These are phyloP conservation scores for Collybia sordida DNA, from an alignment of 768 basidiomycete species.

Conservation along the genomic window DNA sequence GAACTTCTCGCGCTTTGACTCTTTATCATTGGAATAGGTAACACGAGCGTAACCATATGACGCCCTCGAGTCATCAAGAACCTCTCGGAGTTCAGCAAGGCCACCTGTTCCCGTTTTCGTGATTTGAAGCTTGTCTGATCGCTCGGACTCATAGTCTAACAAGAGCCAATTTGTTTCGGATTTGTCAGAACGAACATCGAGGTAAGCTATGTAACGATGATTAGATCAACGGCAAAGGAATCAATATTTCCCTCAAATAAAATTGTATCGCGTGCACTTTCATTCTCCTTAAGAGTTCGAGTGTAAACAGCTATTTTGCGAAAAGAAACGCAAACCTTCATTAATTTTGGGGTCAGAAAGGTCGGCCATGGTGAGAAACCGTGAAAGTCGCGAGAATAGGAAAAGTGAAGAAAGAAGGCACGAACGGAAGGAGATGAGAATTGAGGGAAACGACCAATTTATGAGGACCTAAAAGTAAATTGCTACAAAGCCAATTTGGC, in stretches of 20 bases:
- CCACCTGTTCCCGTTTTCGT: conserved; percentile 81
- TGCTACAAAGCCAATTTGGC: background rate
- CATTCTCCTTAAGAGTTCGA: background rate
- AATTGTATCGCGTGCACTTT: conserved; percentile 1
- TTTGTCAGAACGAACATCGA: conserved; percentile 84
- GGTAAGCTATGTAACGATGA: conserved; percentile 62
- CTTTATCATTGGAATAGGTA: conserved; percentile 83
- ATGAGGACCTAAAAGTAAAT: conserved; percentile 1
- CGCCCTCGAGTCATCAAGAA: conserved; percentile 71
- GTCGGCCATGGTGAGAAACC: conserved; percentile 63
- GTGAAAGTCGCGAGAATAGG: background rate
- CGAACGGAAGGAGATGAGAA: conserved; percentile 1
- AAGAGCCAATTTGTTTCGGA: conserved; percentile 88
- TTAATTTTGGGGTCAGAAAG: conserved; percentile 69
- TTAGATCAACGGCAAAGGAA: conserved; percentile 19
- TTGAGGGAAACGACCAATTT: conserved; percentile 3
- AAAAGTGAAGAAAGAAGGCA: conserved; percentile 3
- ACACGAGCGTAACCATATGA: conserved; percentile 86
- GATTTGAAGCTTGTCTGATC: conserved; percentile 78
- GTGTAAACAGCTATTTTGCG: background rate
- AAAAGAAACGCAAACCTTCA: conserved; percentile 49
- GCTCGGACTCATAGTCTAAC: conserved; percentile 84
- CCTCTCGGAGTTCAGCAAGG: conserved; percentile 71
- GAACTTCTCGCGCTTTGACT: conserved; percentile 87
- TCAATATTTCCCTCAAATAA: conserved; percentile 7